These are phyloP conservation scores for Cardamine chenopodiifolia DNA, from an alignment of 345 rosid species.

Conservation along the genomic window DNA sequence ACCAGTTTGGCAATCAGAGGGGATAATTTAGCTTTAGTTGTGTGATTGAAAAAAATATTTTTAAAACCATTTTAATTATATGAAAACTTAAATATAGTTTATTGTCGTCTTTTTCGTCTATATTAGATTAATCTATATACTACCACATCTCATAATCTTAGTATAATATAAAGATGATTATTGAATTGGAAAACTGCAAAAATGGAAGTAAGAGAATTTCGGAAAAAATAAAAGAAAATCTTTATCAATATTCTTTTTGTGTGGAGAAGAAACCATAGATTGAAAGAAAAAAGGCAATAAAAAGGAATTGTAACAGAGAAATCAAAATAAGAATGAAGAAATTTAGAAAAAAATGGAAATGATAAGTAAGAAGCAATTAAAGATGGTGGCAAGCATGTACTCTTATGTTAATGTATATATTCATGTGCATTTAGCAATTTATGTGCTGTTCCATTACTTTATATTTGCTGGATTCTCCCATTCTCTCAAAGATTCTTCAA, in stretches of 20 bases:
- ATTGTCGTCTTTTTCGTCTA: too few species aligned
- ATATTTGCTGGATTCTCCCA: constrained; percentile 23
- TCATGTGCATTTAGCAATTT: constrained; percentile 7
- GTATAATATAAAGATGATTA: not conserved
- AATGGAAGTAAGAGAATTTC: not conserved
- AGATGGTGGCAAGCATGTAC: constrained; percentile 27
- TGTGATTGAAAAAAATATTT: too few species aligned
- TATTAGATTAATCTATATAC: too few species aligned
- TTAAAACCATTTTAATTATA: too few species aligned
- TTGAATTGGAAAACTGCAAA: not conserved
- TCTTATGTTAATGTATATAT: not conserved
- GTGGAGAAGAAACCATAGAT: not conserved
- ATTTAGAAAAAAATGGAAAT: not conserved
- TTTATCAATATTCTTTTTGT: not conserved
- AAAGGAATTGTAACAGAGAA: not conserved
- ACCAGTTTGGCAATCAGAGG: not conserved
- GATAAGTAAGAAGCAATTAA: not conserved
- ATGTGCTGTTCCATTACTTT: constrained; percentile 26
- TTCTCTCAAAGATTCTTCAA: constrained; percentile 5
- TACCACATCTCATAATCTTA: not conserved
- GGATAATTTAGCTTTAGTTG: too few species aligned
- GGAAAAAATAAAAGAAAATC: not conserved
- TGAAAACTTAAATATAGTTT: too few species aligned
- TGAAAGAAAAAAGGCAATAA: not conserved
- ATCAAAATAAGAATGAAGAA: not conserved